Conservation (phyloP, 352 stramenopile species). For the Aphanomyces cochlioides region DNA sequence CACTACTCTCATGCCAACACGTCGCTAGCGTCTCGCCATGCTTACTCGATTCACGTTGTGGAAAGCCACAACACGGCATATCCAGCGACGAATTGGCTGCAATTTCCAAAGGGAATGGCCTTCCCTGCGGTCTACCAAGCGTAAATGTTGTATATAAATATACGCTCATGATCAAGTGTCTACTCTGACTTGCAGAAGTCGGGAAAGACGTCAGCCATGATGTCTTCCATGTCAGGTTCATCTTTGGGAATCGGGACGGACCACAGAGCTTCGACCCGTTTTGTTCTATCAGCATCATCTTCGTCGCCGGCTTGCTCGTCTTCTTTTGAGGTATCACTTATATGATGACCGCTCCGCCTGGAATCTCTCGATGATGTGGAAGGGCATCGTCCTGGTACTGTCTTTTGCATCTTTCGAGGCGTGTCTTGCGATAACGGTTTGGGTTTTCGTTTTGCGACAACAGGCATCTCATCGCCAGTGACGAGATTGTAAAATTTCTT, state of each 20-base stretch:
- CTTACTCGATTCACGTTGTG: slow-evolving; percentile 95
- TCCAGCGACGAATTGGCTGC: slow-evolving; percentile 91
- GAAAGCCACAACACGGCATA: slow-evolving; percentile 87
- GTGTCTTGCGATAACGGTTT: not conserved
- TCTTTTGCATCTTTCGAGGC: not conserved
- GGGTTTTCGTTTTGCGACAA: slow-evolving; percentile 42
- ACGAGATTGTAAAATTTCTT: slow-evolving; percentile 60
- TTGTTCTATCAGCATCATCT: not conserved
- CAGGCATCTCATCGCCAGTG: slow-evolving; percentile 53
- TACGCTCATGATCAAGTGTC: not conserved
- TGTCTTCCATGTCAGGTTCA: slow-evolving; percentile 1
- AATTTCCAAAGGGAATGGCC: slow-evolving; percentile 38
- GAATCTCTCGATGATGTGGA: not conserved
- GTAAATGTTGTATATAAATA: not conserved
- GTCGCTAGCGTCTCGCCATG: slow-evolving; percentile 85
- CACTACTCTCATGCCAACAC: slow-evolving; percentile 94
- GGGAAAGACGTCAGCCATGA: slow-evolving; percentile 6
- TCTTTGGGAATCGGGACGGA: not conserved
- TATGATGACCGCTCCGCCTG: too few species aligned
- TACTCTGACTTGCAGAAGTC: not conserved
- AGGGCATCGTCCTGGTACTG: not conserved
- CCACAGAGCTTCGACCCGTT: slow-evolving; percentile 2
- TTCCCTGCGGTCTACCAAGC: slow-evolving; percentile 23
- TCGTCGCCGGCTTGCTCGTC: not conserved
- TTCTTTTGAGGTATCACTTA: not conserved